These are phyloP conservation scores for Fusarium cicatricum DNA, from an alignment of 2,329 filamentous ascomycete species.

Conservation along the genomic window DNA sequence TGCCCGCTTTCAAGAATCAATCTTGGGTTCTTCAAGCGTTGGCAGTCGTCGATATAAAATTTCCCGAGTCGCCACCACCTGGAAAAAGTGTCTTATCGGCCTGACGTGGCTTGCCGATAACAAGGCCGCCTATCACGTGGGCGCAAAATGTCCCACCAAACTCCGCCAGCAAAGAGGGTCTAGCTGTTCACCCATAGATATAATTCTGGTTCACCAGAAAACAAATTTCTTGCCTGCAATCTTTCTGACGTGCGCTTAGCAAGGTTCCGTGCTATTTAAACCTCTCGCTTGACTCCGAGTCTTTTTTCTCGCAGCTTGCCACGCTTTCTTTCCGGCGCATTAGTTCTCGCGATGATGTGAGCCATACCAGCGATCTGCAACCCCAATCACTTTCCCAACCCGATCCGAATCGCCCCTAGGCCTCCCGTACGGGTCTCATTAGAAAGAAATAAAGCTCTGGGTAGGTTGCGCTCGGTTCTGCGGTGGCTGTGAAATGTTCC, in stretches of 20 bases:
- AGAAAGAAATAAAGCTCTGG: conserved; percentile 40
- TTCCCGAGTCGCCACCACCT: conserved; percentile 12
- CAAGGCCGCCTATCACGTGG: conserved; percentile 50
- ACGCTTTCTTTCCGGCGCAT: conserved; percentile 31
- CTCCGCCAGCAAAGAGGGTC: conserved; percentile 39
- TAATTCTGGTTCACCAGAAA: conserved; percentile 42
- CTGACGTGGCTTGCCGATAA: conserved; percentile 43
- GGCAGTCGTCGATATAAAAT: conserved; percentile 20
- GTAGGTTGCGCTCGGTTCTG: conserved; percentile 36
- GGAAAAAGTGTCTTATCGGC: conserved; percentile 46
- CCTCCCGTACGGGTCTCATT: conserved; percentile 32
- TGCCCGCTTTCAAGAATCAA: conserved; percentile 11
- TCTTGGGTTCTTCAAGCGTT: conserved; percentile 11
- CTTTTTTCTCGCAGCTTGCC: conserved; percentile 20
- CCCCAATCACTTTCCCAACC: conserved; percentile 42
- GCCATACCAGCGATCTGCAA: conserved; percentile 44
- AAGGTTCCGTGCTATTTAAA: conserved; percentile 7
- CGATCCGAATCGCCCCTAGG: conserved; percentile 39
- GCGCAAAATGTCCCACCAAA: conserved; percentile 52
- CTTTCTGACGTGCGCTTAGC: conserved; percentile 16
- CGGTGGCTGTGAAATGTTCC: background rate
- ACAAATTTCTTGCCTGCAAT: conserved; percentile 34
- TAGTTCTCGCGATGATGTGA: conserved; percentile 52
- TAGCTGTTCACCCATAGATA: conserved; percentile 36
- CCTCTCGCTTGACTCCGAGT: conserved; percentile 10